Evolutionary conservation across 306 rosid genomes (phyloP), one percentile per base, ranked within the genome.

Genomic region (Acacia confusa): DNA sequence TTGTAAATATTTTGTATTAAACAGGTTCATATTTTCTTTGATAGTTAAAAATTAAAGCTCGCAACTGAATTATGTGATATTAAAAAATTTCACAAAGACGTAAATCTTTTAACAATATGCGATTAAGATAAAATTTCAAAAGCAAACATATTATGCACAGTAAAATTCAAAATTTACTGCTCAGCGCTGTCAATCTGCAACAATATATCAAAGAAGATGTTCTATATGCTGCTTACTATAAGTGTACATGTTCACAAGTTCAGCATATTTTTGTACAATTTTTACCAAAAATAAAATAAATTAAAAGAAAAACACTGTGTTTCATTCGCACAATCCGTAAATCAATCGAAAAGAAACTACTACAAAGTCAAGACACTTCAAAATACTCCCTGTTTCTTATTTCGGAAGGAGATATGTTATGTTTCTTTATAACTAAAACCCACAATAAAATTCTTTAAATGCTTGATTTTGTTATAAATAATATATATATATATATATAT

Each of bases 221-320:
- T 67, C 28, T 70, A 73, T 32, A 80, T 61, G 89, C 52, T 55
- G 78, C 78, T 58, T 53, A 47, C 74, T 47, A 60, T 58, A 74
- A 63, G 55, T 81, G 55, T 81, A 86, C 83, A 81, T 60, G 36
- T 50, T 47, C 1, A 28, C 2, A 77, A 77, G 55, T 66, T 64
- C 75, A 81, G 40, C 82, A 74, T 68, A 77, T 8, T 68, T 69
- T 68, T 52, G 89, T 69, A 64, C 66, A 77, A 77, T 70, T 77
- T 87, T 71, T 81, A 84, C 85, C 81, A 38, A 83, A 83, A 69
- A 8, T n/a, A n/a, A n/a, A n/a, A 55, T 55, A 19, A 55, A n/a
- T 55, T n/a, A 55, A 2, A 55, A 55, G 28, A 2, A 20, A 52
- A 61, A 52, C 69, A 81, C 43, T 81, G 82, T 53, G 84, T 77